Percentiles rank a stretch among this genome's conserved stretches.
Evolutionary conservation across 1,139 yeast genomes (phyloP).

Genomic region (Pichia sp.): DNA sequence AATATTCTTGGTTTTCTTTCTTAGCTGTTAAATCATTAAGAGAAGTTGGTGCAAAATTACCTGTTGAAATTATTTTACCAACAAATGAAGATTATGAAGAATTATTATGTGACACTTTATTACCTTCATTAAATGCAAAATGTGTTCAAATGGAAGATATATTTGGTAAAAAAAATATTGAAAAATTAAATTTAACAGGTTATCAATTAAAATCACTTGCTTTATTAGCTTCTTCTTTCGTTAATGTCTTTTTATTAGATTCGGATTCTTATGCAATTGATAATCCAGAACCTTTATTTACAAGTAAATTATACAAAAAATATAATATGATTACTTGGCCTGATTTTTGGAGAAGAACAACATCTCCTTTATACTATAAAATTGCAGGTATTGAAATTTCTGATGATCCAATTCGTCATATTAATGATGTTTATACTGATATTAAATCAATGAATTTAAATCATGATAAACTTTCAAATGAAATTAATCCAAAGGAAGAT

Average conservation of each 20-base stretch:
- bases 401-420: constrained; percentile 20
- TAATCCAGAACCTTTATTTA: constrained; percentile 41
- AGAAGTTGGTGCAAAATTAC: constrained; percentile 47
- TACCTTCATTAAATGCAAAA: constrained; percentile 44
- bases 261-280: constrained; percentile 48
- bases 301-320: constrained; percentile 22
- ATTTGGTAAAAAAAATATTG: constrained; percentile 24
- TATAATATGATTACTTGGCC: constrained; percentile 47
- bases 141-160: constrained; percentile 43
- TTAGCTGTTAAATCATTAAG: constrained; percentile 51
- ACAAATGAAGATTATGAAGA: constrained; percentile 42
- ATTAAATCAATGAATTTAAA: constrained; percentile 19
- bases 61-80: constrained; percentile 58
- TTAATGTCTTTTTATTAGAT: constrained; percentile 45
- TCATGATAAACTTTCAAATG: constrained; percentile 6
- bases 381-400: constrained; percentile 38
- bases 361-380: constrained; percentile 52
- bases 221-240: constrained; percentile 43
- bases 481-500: constrained; percentile 18
- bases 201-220: constrained; percentile 53
- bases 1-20: constrained; percentile 49
- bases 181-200: constrained; percentile 39
- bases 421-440: constrained; percentile 27
- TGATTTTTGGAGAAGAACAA: constrained; percentile 59
- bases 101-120: constrained; percentile 43